Evolutionary conservation across 306 rosid genomes (phyloP).

Genomic region (Malus orientalis): DNA sequence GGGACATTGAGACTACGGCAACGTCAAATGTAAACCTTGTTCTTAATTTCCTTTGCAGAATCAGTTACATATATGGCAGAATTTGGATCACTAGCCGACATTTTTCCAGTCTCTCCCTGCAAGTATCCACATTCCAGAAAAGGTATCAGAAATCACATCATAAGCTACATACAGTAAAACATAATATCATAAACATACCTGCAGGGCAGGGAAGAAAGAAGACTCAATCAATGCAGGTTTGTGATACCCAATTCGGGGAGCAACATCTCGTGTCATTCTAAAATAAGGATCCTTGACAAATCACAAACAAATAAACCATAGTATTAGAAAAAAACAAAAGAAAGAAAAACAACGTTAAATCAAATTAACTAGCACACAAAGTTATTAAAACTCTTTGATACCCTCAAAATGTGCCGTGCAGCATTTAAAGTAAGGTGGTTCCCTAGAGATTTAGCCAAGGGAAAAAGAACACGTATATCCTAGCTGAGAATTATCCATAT

Average conservation of each 20-base stretch:
- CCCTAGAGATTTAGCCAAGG: neutral
- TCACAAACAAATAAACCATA: conserved; percentile 13
- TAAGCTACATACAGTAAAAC: neutral
- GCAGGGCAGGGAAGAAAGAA: conserved; percentile 83
- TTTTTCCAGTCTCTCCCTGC: conserved; percentile 94
- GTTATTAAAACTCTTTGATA: neutral
- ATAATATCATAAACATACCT: conserved; percentile 41
- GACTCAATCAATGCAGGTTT: conserved; percentile 92
- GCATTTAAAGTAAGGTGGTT: neutral
- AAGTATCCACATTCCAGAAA: conserved; percentile 23
- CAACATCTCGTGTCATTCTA: conserved; percentile 96
- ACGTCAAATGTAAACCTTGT: conserved; percentile 45
- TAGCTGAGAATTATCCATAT: neutral
- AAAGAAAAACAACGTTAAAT: neutral
- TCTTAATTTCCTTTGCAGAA: conserved; percentile 73
- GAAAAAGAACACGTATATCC: neutral
- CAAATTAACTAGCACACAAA: neutral
- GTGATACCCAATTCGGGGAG: conserved; percentile 72
- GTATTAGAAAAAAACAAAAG: neutral
- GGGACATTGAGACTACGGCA: neutral
- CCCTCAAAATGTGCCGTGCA: neutral
- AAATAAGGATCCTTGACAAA: conserved; percentile 83
- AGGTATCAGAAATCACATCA: conserved; percentile 3
- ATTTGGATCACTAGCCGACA: conserved; percentile 98
- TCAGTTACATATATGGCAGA: conserved; percentile 97